Percentiles rank a stretch among this genome's conserved stretches.
Evolutionary conservation across 2,329 filamentous ascomycete species (phyloP).

Genomic region (Fusarium sp.): DNA sequence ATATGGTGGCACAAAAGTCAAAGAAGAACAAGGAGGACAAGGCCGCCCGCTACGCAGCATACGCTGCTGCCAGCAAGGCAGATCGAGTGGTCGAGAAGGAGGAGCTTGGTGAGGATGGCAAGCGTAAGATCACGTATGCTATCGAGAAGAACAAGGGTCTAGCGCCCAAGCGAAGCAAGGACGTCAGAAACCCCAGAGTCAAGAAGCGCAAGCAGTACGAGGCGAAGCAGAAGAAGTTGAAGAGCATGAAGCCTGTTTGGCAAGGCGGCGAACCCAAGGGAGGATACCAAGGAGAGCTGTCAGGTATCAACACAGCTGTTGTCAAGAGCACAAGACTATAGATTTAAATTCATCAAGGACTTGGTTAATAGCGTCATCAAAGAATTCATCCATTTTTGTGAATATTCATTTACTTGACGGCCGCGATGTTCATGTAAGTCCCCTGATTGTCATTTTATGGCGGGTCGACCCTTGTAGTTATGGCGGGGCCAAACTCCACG

Average conservation of each 20-base stretch:
- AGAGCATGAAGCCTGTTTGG: conserved; percentile 85
- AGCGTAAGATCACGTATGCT: conserved; percentile 89
- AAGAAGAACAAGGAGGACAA: conserved; percentile 80
- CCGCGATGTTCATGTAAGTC: neutral
- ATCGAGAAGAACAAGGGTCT: conserved; percentile 99
- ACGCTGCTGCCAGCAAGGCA: conserved; percentile 69
- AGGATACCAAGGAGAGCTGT: conserved; percentile 90
- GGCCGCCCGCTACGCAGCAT: conserved; percentile 63
- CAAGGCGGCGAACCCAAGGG: conserved; percentile 85
- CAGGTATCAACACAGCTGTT: conserved; percentile 93
- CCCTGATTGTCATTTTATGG: neutral
- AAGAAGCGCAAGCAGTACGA: conserved; percentile 99
- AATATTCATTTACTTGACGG: neutral
- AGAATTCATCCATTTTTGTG: neutral
- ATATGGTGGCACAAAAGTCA: conserved; percentile 79
- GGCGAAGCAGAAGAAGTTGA: conserved; percentile 96
- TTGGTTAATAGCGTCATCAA: conserved; percentile 28
- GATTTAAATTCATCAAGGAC: conserved; percentile 25
- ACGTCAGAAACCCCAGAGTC: conserved; percentile 91
- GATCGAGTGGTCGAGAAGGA: conserved; percentile 73
- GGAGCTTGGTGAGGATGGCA: conserved; percentile 81
- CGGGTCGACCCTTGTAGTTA: conserved; percentile 16
- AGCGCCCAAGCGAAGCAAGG: conserved; percentile 90
- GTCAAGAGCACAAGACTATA: conserved; percentile 94
- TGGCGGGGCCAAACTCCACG: conserved; percentile 41